phyloP scores from a whole-genome alignment of 2,329 filamentous ascomycete species.

The Penicillium janthinellum region DNA sequence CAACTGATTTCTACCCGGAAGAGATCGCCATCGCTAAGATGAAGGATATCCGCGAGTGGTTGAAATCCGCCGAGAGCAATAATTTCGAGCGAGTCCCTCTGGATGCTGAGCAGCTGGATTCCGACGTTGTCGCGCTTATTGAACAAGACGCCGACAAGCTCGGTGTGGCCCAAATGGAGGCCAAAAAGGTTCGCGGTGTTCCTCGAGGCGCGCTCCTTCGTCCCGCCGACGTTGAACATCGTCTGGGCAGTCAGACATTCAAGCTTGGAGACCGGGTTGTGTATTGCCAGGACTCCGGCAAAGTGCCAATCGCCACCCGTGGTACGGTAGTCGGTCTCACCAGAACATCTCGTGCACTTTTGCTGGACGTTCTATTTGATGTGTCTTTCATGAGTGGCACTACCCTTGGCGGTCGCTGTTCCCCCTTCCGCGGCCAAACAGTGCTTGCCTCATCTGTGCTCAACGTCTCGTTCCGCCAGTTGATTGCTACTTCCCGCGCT shows the following conservation, averaged over 20 bases:
- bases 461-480: conserved; percentile 80
- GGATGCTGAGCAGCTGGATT: conserved; percentile 94
- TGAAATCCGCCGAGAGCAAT: conserved; percentile 88
- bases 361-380: conserved; percentile 93
- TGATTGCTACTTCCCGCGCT: conserved; percentile 61
- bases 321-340: conserved; percentile 96
- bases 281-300: conserved; percentile 88
- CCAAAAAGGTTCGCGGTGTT: conserved; percentile 75
- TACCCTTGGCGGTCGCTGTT: conserved; percentile 84
- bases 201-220: conserved; percentile 87
- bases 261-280: conserved; percentile 85
- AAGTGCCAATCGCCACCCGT: conserved; percentile 87
- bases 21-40: conserved; percentile 74
- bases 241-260: conserved; percentile 82
- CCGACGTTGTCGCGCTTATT: conserved; percentile 78
- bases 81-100: conserved; percentile 94
- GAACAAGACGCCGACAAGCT: conserved; percentile 72
- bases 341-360: conserved; percentile 75
- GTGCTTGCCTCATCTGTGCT: conserved; percentile 85
- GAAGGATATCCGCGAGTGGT: conserved; percentile 91
- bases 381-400: conserved; percentile 96
- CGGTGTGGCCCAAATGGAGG: conserved; percentile 56
- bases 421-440: conserved; percentile 90
- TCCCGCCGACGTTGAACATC: conserved; percentile 93
- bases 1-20: conserved; percentile 81